These are phyloP conservation scores for Aspergillus bridgeri DNA, from an alignment of 495 filamentous ascomycete species.

Conservation along the genomic window DNA sequence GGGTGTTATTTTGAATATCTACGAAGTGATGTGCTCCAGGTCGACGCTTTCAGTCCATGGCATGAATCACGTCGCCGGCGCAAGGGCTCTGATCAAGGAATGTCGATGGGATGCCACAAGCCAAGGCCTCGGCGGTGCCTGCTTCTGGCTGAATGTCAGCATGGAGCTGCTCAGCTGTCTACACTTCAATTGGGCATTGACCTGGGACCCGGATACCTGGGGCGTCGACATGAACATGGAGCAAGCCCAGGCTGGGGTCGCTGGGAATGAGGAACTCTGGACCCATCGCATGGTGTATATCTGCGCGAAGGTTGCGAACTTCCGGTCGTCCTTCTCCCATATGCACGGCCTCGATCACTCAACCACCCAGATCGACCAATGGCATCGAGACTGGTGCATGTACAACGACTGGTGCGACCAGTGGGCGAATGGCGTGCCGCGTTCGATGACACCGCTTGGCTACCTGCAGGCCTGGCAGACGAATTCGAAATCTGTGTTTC, in stretches of 20 bases:
- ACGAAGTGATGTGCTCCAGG: constrained; percentile 83
- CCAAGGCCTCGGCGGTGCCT: constrained; percentile 76
- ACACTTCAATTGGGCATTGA: constrained; percentile 79
- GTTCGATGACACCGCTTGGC: constrained; percentile 83
- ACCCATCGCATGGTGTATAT: constrained; percentile 86
- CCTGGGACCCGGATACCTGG: constrained; percentile 94
- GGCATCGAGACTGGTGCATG: constrained; percentile 72
- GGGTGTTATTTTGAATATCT: constrained; percentile 85
- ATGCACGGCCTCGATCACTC: constrained; percentile 56
- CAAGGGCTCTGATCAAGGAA: constrained; percentile 84
- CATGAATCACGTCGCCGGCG: constrained; percentile 85
- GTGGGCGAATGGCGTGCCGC: constrained; percentile 74
- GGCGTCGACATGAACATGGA: constrained; percentile 78
- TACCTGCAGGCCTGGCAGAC: constrained; percentile 69
- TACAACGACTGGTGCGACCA: constrained; percentile 71
- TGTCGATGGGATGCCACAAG: constrained; percentile 85
- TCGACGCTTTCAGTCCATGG: constrained; percentile 54
- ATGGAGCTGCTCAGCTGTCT: constrained; percentile 88
- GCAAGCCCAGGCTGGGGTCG: constrained; percentile 32
- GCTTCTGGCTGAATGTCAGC: constrained; percentile 91
- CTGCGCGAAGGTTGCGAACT: constrained; percentile 82
- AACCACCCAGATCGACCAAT: constrained; percentile 57
- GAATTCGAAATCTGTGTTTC: constrained; percentile 69
- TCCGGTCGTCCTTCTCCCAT: constrained; percentile 63
- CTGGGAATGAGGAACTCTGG: constrained; percentile 79